Conservation (phyloP, 805 yeast species). For the Candida tallmaniae region DNA sequence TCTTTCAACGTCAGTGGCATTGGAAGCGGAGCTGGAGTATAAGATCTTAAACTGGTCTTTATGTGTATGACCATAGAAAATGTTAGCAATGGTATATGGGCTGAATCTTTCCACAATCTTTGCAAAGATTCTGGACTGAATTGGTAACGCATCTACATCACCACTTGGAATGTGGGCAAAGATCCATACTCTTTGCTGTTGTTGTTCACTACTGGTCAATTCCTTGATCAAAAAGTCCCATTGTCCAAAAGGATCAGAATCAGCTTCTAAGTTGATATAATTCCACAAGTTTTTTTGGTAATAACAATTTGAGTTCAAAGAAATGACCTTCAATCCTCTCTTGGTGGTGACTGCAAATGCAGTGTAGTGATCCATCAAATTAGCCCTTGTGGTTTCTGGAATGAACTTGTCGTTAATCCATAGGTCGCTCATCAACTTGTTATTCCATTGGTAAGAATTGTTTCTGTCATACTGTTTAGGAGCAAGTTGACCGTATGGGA, state of each 20-base stretch:
- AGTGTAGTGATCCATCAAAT: slow-evolving; percentile 42
- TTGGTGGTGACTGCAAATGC: slow-evolving; percentile 43
- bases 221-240: slow-evolving; percentile 59
- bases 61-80: slow-evolving; percentile 72
- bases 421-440: slow-evolving; percentile 31
- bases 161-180: slow-evolving; percentile 63
- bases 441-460: slow-evolving; percentile 34
- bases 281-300: slow-evolving; percentile 53
- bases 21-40: slow-evolving; percentile 44
- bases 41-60: slow-evolving; percentile 61
- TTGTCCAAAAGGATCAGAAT: slow-evolving; percentile 61
- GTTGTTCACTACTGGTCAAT: slow-evolving; percentile 52
- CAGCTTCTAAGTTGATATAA: slow-evolving; percentile 45
- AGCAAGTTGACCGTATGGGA: slow-evolving; percentile 68
- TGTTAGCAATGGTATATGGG: slow-evolving; percentile 62
- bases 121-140: slow-evolving; percentile 51
- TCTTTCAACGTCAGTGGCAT: slow-evolving; percentile 35
- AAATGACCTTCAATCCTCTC: slow-evolving; percentile 41
- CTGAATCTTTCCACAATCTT: slow-evolving; percentile 63
- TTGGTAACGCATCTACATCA: slow-evolving; percentile 54
- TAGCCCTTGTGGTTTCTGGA: slow-evolving; percentile 18
- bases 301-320: slow-evolving; percentile 66
- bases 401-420: slow-evolving; percentile 38
- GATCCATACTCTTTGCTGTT: slow-evolving; percentile 67
- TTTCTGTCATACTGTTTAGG: slow-evolving; percentile 32